Conservation (phyloP, 2,329 filamentous ascomycete species). For the Chrysosporium keratinophilum region DNA sequence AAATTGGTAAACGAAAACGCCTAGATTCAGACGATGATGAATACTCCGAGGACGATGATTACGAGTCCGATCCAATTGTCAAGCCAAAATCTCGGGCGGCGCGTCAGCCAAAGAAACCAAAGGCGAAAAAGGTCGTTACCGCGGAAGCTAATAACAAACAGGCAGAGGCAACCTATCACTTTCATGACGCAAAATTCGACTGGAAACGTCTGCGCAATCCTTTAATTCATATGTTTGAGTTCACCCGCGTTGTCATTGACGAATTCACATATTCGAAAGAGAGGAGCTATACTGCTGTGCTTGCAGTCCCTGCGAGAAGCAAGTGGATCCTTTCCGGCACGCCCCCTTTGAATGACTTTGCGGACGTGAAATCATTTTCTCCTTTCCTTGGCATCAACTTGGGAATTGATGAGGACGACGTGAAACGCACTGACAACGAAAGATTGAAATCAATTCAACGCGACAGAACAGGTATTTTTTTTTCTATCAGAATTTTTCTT, state of each 20-base stretch:
- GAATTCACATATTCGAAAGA: conserved; percentile 51
- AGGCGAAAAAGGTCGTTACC: not conserved
- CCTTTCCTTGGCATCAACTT: conserved; percentile 46
- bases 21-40: conserved; percentile 15
- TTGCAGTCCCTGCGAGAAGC: conserved; percentile 41
- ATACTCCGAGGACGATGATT: conserved; percentile 8
- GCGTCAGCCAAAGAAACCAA: conserved; percentile 2
- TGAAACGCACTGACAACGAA: conserved; percentile 36
- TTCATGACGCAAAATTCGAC: conserved; percentile 19
- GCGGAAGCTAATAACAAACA: not conserved
- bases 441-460: conserved; percentile 35
- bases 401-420: conserved; percentile 43
- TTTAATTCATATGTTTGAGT: conserved; percentile 51
- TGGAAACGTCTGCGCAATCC: conserved; percentile 26
- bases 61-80: conserved; percentile 13
- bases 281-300: conserved; percentile 35
- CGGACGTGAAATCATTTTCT: conserved; percentile 50
- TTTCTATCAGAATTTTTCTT: not conserved
- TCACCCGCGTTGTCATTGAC: conserved; percentile 52
- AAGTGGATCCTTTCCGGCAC: conserved; percentile 57
- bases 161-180: conserved; percentile 19
- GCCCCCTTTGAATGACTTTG: conserved; percentile 47
- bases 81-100: conserved; percentile 10
- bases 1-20: conserved; percentile 18
- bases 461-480: conserved; percentile 35